phyloP scores from a whole-genome alignment of 306 rosid genomes.

The Canavalia gladiata region DNA sequence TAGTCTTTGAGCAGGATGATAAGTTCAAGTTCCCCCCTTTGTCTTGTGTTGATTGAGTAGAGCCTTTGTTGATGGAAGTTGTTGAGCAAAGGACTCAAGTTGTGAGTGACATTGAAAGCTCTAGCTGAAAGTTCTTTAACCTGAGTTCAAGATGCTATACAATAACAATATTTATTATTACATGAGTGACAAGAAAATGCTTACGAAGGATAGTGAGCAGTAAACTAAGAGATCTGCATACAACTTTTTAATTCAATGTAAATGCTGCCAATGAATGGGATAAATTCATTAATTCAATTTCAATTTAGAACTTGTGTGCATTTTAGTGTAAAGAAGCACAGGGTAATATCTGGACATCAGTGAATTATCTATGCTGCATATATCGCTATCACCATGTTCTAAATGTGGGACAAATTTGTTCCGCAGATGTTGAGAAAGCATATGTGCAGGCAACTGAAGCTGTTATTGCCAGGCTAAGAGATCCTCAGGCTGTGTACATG shows the following conservation, averaged over 20 bases:
- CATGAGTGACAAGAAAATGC: not conserved
- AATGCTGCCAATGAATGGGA: slow-evolving; percentile 21
- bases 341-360: not conserved
- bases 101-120: slow-evolving; percentile 29
- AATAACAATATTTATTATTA: not conserved
- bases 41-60: slow-evolving; percentile 35
- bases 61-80: slow-evolving; percentile 34
- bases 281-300: not conserved
- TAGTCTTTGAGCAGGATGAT: not conserved
- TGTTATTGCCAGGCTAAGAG: slow-evolving; percentile 73
- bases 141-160: slow-evolving; percentile 36
- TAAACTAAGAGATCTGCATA: slow-evolving; percentile 4
- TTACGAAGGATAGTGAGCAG: slow-evolving; percentile 12
- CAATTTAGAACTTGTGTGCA: not conserved
- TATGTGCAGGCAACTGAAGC: slow-evolving; percentile 63
- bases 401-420: slow-evolving; percentile 38
- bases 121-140: slow-evolving; percentile 23
- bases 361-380: slow-evolving; percentile 26
- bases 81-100: not conserved
- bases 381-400: slow-evolving; percentile 18
- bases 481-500: slow-evolving; percentile 66
- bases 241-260: not conserved
- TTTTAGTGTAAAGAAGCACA: slow-evolving; percentile 8
- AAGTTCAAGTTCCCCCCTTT: not conserved
- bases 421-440: slow-evolving; percentile 71